Evolutionary conservation across 495 filamentous ascomycete species (phyloP).

Genomic region (Annulohypoxylon nitens): DNA sequence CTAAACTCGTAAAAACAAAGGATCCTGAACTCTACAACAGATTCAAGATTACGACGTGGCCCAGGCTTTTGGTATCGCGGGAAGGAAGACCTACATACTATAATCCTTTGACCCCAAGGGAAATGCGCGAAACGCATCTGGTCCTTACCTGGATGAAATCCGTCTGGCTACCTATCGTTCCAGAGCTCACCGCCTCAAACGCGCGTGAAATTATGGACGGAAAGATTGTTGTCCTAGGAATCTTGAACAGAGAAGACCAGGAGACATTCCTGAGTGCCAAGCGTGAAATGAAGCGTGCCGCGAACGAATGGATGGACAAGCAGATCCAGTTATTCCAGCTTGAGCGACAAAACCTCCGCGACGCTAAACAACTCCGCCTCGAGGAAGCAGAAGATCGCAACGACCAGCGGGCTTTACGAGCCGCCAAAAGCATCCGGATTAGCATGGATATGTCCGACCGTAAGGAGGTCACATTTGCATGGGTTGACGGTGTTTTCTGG

Average conservation of each 20-base stretch:
- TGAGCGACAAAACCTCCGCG: slow-evolving; percentile 90
- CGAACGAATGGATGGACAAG: slow-evolving; percentile 98
- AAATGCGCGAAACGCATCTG: slow-evolving; percentile 87
- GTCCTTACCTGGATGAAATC: slow-evolving; percentile 93
- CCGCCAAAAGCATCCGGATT: slow-evolving; percentile 92
- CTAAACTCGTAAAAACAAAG: slow-evolving; percentile 89
- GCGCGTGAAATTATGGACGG: slow-evolving; percentile 94
- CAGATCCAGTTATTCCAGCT: slow-evolving; percentile 88
- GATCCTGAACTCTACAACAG: slow-evolving; percentile 76
- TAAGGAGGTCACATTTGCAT: slow-evolving; percentile 95
- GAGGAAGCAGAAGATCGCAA: slow-evolving; percentile 96
- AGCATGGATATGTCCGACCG: slow-evolving; percentile 87
- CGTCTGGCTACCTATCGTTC: slow-evolving; percentile 97
- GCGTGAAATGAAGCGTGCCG: slow-evolving; percentile 94
- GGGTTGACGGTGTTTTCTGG: slow-evolving; percentile 98
- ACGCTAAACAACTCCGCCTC: slow-evolving; percentile 93
- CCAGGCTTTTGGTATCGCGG: slow-evolving; percentile 86
- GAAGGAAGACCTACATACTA: slow-evolving; percentile 92
- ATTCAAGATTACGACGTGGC: slow-evolving; percentile 97
- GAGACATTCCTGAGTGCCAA: slow-evolving; percentile 83
- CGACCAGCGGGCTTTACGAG: slow-evolving; percentile 85
- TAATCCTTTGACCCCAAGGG: slow-evolving; percentile 81
- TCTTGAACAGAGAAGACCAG: slow-evolving; percentile 81
- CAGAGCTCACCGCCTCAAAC: slow-evolving; percentile 91
- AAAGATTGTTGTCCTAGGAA: slow-evolving; percentile 90